phyloP scores from a whole-genome alignment of 2,329 filamentous ascomycete genomes.

The Lachnellula suecica region DNA sequence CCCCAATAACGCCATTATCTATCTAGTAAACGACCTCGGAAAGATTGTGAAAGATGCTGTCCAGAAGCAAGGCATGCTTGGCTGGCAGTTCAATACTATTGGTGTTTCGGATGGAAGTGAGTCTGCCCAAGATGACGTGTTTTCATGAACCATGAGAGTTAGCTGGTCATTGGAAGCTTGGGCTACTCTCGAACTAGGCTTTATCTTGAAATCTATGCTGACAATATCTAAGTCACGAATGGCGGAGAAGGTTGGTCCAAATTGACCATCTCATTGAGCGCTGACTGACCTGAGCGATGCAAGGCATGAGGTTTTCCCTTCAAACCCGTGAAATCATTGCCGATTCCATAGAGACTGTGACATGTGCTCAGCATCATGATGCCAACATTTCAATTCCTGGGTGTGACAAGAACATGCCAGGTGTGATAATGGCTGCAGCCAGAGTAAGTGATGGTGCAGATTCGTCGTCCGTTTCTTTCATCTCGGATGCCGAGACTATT shows the following conservation, averaged over 20 bases:
- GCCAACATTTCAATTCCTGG: conserved; percentile 91
- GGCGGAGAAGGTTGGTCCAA: conserved; percentile 71
- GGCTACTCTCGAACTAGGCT: neutral
- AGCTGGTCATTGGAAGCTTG: neutral
- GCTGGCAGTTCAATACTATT: conserved; percentile 45
- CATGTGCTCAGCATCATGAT: conserved; percentile 63
- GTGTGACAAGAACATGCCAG: conserved; percentile 98
- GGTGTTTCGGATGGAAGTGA: conserved; percentile 62
- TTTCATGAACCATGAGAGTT: neutral
- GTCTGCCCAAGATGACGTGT: neutral
- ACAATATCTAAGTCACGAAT: conserved; percentile 82
- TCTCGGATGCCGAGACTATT: too few relatives aligned
- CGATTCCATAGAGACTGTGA: conserved; percentile 82
- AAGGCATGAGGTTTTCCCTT: conserved; percentile 90
- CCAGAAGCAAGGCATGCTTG: conserved; percentile 81
- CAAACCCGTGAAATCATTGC: conserved; percentile 91
- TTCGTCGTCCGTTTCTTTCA: neutral
- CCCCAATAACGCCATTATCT: conserved; percentile 24
- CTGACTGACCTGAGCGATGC: conserved; percentile 40
- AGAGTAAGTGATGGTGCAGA: neutral
- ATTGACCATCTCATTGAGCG: neutral
- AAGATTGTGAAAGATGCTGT: conserved; percentile 84
- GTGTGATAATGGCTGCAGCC: conserved; percentile 46
- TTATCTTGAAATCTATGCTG: neutral
- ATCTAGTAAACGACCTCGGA: conserved; percentile 74